Evolutionary conservation across 192 early-diverging fungal species (phyloP).

Genomic region (Coemansia sp.): DNA sequence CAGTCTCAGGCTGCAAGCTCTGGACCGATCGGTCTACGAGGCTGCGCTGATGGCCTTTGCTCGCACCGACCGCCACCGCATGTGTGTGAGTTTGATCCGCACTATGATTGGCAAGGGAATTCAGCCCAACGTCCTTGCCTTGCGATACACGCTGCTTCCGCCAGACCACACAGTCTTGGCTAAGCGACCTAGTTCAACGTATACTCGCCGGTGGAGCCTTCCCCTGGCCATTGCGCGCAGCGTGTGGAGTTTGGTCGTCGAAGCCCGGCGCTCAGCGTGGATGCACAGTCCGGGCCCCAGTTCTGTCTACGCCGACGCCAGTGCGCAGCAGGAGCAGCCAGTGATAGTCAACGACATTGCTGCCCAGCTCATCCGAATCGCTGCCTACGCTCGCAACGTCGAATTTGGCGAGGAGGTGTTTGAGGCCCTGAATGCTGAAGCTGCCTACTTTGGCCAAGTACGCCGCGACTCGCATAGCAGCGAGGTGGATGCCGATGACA

Average conservation of each 20-base stretch:
- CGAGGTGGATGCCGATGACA: not conserved
- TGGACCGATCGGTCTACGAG: slow-evolving; percentile 38
- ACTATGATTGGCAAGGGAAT: slow-evolving; percentile 29
- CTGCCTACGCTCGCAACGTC: slow-evolving; percentile 37
- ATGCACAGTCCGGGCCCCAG: not conserved
- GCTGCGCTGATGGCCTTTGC: slow-evolving; percentile 40
- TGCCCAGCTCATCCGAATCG: slow-evolving; percentile 42
- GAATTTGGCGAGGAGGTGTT: slow-evolving; percentile 48
- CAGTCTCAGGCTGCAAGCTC: slow-evolving; percentile 1
- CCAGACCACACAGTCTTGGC: slow-evolving; percentile 16
- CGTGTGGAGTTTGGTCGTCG: slow-evolving; percentile 29
- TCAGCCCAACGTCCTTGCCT: slow-evolving; percentile 28
- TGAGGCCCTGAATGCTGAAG: slow-evolving; percentile 28
- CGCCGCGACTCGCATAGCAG: not conserved
- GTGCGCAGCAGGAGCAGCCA: slow-evolving; percentile 17
- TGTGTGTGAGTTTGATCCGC: slow-evolving; percentile 29
- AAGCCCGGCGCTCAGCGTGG: slow-evolving; percentile 28
- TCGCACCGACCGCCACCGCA: slow-evolving; percentile 29
- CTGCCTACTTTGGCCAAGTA: slow-evolving; percentile 22
- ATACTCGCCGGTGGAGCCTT: slow-evolving; percentile 38
- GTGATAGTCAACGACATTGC: slow-evolving; percentile 51
- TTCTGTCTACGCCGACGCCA: not conserved
- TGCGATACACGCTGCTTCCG: slow-evolving; percentile 43
- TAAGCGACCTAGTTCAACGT: not conserved
- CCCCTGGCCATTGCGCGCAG: slow-evolving; percentile 31